Evolutionary conservation across 257 asterid species (phyloP), one percentile per base, ranked within the genome.

Genomic region (Paulownia fortunei): DNA sequence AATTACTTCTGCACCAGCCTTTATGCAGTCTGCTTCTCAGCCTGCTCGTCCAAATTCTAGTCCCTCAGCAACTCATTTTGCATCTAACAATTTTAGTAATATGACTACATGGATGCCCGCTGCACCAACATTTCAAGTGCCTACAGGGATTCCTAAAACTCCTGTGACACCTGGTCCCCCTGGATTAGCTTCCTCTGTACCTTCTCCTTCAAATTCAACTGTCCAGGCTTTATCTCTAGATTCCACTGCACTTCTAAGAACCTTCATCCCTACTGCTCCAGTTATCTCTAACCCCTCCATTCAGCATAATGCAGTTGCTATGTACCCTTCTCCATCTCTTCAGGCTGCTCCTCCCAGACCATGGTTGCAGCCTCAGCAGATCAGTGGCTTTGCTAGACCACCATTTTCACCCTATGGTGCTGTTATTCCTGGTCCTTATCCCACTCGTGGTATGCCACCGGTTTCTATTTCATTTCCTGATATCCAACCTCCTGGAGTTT

Each of bases 401-500:
- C 89, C 94, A 49, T 90, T 88, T 86, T 86, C 96, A 70, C 88
- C 95, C 51, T 90, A 91, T 78, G 86, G 88, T 82, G 86, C 84
- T 73, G 77, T 80, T 78, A 55, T 82, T 85, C 84, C 92, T 36
- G 87, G 82, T 67, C 90, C 93, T 77, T 90, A 85, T 86, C 84
- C 95, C 65, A 80, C 83, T 78, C 88, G 83, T 51, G 79, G 82
- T 81, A 74, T 66, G 59, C 84, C 89, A 63, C 88, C 82, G 21
- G 82, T 81, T 76, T 82, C 96, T 76, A 84, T 75, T 79, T 78
- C 91, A 70, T 82, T 77, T 62, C 88, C 91, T 44, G 97, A 90
- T 73, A 77, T 88, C 66, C 97, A 88, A 62, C 98, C 97, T 72
- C 98, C 97, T 82, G 98, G 97, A 80, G 93, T 92, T 75, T 78